These are phyloP conservation scores for Rhipidocladum racemiflorum DNA, from an alignment of 176 grass and related monocot genomes.

Conservation along the genomic window DNA sequence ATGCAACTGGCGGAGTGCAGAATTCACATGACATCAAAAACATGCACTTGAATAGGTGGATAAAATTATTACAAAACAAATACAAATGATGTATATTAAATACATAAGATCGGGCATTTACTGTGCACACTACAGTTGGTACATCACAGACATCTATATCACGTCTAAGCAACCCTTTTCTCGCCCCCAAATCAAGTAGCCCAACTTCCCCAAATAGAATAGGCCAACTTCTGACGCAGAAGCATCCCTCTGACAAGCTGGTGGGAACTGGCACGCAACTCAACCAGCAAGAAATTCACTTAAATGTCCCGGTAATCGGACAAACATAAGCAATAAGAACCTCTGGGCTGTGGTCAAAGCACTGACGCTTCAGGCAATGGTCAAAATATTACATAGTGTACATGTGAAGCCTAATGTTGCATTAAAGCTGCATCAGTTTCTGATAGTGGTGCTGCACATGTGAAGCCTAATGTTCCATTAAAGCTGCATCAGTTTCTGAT, in stretches of 20 bases:
- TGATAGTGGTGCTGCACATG: slow-evolving; percentile 87
- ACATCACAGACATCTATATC: slow-evolving; percentile 29
- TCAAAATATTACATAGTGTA: slow-evolving; percentile 41
- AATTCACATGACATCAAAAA: neutral
- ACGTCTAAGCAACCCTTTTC: neutral
- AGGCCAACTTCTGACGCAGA: neutral
- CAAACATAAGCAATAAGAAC: slow-evolving; percentile 11
- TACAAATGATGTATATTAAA: slow-evolving; percentile 34
- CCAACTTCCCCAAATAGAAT: neutral
- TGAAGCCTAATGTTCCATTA: slow-evolving; percentile 88
- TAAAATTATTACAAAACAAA: slow-evolving; percentile 51
- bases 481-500: slow-evolving; percentile 84
- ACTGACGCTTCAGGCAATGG: slow-evolving; percentile 24
- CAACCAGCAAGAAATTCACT: slow-evolving; percentile 28
- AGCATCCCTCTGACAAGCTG: slow-evolving; percentile 27
- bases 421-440: slow-evolving; percentile 91
- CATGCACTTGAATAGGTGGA: neutral
- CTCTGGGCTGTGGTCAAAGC: slow-evolving; percentile 11
- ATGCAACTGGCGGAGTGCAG: neutral
- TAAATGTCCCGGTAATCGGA: neutral
- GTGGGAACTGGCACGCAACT: slow-evolving; percentile 20
- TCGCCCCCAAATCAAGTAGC: neutral
- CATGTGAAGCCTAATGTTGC: slow-evolving; percentile 57
- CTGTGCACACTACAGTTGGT: slow-evolving; percentile 26
- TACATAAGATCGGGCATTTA: slow-evolving; percentile 28